Percentiles rank a stretch among this genome's conserved stretches.
These are phyloP conservation scores for Aspergillus tamarii DNA, from an alignment of 2,329 filamentous ascomycete species.

Conservation along the genomic window DNA sequence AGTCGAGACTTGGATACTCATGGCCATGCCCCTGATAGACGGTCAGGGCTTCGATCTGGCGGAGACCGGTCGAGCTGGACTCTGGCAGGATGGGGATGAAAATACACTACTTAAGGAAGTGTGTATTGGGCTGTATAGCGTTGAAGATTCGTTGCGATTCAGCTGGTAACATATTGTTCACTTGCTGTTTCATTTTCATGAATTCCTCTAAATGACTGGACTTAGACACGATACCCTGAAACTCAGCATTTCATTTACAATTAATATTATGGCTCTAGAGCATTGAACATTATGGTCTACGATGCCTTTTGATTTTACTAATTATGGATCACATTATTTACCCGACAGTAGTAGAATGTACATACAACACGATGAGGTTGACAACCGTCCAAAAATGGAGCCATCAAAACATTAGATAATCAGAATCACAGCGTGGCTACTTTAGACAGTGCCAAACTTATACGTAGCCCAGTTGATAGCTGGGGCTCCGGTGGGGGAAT, in stretches of 20 bases:
- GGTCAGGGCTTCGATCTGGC: slow-evolving; percentile 41
- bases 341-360: slow-evolving; percentile 5
- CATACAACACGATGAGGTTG: background rate
- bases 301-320: background rate
- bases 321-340: slow-evolving; percentile 6
- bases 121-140: background rate
- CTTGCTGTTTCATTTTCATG: slow-evolving; percentile 1
- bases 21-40: slow-evolving; percentile 39
- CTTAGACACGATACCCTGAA: slow-evolving; percentile 21
- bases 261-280: background rate
- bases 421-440: background rate
- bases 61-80: slow-evolving; percentile 55
- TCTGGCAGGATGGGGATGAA: slow-evolving; percentile 50
- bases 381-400: background rate
- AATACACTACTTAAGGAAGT: background rate
- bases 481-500: slow-evolving; percentile 43
- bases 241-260: slow-evolving; percentile 2
- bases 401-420: background rate
- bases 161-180: background rate
- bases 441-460: slow-evolving; percentile 46
- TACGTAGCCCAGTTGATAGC: slow-evolving; percentile 49
- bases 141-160: background rate
- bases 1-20: slow-evolving; percentile 45
- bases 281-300: background rate
- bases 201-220: slow-evolving; percentile 2